A percentile compares a stretch with the other conserved stretches of the same genome.
phyloP scores from a whole-genome alignment of 2,329 filamentous ascomycete species.

The Fusarium subtropicale region DNA sequence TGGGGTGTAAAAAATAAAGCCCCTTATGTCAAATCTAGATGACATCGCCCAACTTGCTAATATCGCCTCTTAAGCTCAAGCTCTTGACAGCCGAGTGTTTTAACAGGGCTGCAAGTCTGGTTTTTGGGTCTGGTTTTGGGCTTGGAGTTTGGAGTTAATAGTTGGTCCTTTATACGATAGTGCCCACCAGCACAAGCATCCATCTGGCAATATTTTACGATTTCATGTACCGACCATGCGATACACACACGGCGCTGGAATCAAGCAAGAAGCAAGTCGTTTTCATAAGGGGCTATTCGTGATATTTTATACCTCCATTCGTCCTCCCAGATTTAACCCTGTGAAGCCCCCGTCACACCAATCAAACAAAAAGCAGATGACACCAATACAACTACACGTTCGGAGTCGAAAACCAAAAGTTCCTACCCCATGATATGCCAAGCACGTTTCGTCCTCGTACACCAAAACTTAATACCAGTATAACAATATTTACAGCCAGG shows the following conservation, averaged over 20 bases:
- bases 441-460: constrained; percentile 40
- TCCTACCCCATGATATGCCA: constrained; percentile 42
- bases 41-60: not conserved
- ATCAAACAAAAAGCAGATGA: constrained; percentile 7
- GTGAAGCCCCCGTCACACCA: constrained; percentile 7
- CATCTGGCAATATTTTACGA: not conserved
- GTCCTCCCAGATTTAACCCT: constrained; percentile 19
- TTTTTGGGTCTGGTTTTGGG: constrained; percentile 1
- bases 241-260: not conserved
- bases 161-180: constrained; percentile 5
- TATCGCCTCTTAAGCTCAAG: not conserved
- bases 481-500: constrained; percentile 44
- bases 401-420: constrained; percentile 37
- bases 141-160: constrained; percentile 37
- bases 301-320: constrained; percentile 33
- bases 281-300: constrained; percentile 20
- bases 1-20: not conserved
- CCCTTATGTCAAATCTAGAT: not conserved
- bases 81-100: not conserved
- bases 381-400: constrained; percentile 44
- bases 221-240: not conserved
- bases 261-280: not conserved
- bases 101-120: not conserved
- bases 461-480: constrained; percentile 43
- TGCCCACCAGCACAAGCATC: not conserved